Evolutionary conservation across 257 asterid species (phyloP).

Genomic region (Thymus quinquecostatus): DNA sequence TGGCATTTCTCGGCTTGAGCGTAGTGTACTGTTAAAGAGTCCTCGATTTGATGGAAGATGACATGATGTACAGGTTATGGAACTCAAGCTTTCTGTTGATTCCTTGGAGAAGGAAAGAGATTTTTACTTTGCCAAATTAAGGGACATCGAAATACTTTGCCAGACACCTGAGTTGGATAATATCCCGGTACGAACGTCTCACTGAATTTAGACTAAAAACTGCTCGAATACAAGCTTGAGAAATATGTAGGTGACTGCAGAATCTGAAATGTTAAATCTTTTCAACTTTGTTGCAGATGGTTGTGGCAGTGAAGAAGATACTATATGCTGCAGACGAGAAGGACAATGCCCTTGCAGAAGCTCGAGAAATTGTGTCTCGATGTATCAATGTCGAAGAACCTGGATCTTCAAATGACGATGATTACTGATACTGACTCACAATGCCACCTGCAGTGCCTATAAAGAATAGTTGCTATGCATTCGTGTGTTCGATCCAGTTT

Average conservation of each 20-base stretch:
- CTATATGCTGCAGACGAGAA: conserved; percentile 77
- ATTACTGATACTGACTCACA: conserved; percentile 23
- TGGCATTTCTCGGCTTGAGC: background rate
- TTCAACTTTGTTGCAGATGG: conserved; percentile 54
- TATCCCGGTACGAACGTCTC: conserved; percentile 50
- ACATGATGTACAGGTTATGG: conserved; percentile 52
- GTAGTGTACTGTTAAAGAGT: too few species aligned
- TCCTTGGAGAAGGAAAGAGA: conserved; percentile 88
- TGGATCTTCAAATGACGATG: conserved; percentile 12
- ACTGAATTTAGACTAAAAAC: background rate
- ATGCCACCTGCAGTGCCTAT: background rate
- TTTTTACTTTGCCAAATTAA: conserved; percentile 80
- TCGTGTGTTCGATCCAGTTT: too few species aligned
- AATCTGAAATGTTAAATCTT: background rate
- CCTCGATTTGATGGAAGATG: conserved; percentile 6
- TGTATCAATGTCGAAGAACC: conserved; percentile 37
- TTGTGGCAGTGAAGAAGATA: conserved; percentile 68
- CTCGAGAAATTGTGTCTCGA: conserved; percentile 57
- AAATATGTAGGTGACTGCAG: background rate
- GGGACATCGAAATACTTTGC: conserved; percentile 84
- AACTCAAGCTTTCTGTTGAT: conserved; percentile 76
- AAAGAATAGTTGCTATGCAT: background rate
- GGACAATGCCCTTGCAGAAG: conserved; percentile 71
- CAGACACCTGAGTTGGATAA: conserved; percentile 63
- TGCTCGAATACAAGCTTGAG: background rate